These are phyloP conservation scores for Clonostachys chloroleuca DNA, from an alignment of 2,329 filamentous ascomycete species.

Conservation along the genomic window DNA sequence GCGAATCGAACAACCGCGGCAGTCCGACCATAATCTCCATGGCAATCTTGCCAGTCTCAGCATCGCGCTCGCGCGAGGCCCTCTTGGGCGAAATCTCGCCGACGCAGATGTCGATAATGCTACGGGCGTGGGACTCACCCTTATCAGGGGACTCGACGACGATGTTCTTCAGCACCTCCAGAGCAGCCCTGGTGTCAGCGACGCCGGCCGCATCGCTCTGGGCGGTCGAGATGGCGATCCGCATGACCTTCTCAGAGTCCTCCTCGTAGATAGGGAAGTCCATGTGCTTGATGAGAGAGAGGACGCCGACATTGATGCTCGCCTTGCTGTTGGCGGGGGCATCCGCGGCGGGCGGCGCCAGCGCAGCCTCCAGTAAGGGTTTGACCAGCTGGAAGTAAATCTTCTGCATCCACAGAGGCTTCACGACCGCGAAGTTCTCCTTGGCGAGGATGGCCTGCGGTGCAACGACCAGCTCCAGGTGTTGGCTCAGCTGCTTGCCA, in stretches of 20 bases:
- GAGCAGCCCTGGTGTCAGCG: constrained; percentile 38
- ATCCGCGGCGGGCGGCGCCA: constrained; percentile 14
- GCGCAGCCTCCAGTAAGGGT: constrained; percentile 33
- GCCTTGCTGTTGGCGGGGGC: constrained; percentile 20
- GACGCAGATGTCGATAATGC: constrained; percentile 39
- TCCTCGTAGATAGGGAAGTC: constrained; percentile 45
- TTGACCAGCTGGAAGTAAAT: constrained; percentile 40
- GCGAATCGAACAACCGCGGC: constrained; percentile 41
- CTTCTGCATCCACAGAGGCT: constrained; percentile 43
- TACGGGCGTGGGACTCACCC: constrained; percentile 41
- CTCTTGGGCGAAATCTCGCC: constrained; percentile 26
- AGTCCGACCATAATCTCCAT: constrained; percentile 42
- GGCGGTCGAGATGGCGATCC: constrained; percentile 42
- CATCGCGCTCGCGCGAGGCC: constrained; percentile 6
- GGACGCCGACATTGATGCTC: constrained; percentile 40
- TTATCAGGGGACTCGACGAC: constrained; percentile 38
- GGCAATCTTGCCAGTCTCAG: constrained; percentile 37
- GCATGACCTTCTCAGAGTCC: constrained; percentile 40
- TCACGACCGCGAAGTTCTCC: constrained; percentile 35
- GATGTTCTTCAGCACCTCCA: constrained; percentile 43
- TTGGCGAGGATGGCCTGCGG: constrained; percentile 29
- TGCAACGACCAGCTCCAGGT: constrained; percentile 35
- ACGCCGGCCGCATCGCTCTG: constrained; percentile 29
- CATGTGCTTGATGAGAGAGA: constrained; percentile 45
- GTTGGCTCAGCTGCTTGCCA: constrained; percentile 33